These are phyloP conservation scores for Daldinia sp. DNA, from an alignment of 2,329 filamentous ascomycete species.

Conservation along the genomic window DNA sequence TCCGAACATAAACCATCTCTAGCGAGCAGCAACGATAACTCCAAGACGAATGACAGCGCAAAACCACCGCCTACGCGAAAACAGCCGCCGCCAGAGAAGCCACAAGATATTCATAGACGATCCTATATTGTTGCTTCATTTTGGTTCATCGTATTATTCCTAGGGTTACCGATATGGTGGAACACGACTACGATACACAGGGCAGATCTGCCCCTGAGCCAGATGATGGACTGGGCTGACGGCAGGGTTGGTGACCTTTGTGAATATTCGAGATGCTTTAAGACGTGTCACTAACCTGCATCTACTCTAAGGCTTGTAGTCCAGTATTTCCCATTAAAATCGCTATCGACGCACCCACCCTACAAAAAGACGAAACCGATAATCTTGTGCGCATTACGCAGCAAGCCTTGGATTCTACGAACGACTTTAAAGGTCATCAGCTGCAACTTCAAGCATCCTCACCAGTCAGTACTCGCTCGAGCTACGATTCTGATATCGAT, in stretches of 20 bases:
- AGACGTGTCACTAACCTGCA: conserved; percentile 7
- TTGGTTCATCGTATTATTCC: conserved; percentile 82
- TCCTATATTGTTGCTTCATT: conserved; percentile 84
- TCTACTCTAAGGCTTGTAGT: conserved; percentile 73
- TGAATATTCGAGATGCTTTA: neutral
- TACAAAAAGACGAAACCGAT: conserved; percentile 73
- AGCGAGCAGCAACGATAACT: neutral
- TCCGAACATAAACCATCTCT: neutral
- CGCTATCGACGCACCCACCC: conserved; percentile 72
- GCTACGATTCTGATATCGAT: conserved; percentile 60
- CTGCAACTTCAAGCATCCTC: conserved; percentile 73
- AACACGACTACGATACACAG: conserved; percentile 92
- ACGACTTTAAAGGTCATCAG: conserved; percentile 86
- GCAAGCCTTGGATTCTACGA: conserved; percentile 83
- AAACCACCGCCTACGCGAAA: conserved; percentile 45
- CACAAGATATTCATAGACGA: conserved; percentile 73
- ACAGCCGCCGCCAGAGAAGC: conserved; percentile 79
- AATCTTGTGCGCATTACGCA: conserved; percentile 83
- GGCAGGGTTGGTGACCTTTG: conserved; percentile 69
- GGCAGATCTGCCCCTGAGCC: conserved; percentile 79
- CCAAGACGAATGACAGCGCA: conserved; percentile 11
- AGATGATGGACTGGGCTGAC: conserved; percentile 92
- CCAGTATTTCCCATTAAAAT: conserved; percentile 89
- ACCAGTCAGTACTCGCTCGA: conserved; percentile 38
- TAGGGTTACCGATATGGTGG: conserved; percentile 96